phyloP scores from a whole-genome alignment of 176 grass and related monocot genomes.

The Avena atlantica region DNA sequence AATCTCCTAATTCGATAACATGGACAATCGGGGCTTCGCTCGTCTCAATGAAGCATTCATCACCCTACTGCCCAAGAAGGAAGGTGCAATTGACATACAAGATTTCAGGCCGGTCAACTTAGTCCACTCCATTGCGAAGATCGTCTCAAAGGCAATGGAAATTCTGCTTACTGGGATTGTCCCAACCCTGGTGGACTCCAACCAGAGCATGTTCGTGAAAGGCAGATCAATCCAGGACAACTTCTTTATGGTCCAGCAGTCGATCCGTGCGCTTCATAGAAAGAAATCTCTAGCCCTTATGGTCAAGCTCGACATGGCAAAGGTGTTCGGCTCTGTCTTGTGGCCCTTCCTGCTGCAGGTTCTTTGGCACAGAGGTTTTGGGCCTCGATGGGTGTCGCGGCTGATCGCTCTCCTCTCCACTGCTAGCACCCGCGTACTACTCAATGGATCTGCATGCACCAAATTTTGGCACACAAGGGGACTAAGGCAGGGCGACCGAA shows the following conservation, averaged over 20 bases:
- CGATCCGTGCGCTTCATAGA: background rate
- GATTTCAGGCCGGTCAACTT: background rate
- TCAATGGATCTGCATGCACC: background rate
- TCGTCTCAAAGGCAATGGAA: background rate
- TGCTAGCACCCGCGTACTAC: background rate
- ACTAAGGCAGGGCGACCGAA: rapidly evolving
- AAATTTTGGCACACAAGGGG: background rate
- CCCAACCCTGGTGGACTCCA: background rate
- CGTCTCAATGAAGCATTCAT: background rate
- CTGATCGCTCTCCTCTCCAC: background rate
- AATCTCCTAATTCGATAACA: background rate
- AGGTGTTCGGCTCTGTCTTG: background rate
- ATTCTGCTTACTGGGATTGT: background rate
- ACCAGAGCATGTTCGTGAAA: background rate
- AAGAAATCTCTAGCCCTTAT: background rate
- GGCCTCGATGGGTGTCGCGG: background rate
- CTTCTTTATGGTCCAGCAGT: background rate
- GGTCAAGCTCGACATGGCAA: background rate
- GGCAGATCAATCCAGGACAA: background rate
- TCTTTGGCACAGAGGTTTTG: background rate
- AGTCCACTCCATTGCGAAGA: no score
- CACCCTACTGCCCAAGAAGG: background rate
- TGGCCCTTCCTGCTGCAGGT: background rate
- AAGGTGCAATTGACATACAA: background rate
- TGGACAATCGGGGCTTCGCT: background rate